Base-by-base conservation (phyloP, 2,329 filamentous ascomycete species). In the Exophiala calicioides region DNA sequence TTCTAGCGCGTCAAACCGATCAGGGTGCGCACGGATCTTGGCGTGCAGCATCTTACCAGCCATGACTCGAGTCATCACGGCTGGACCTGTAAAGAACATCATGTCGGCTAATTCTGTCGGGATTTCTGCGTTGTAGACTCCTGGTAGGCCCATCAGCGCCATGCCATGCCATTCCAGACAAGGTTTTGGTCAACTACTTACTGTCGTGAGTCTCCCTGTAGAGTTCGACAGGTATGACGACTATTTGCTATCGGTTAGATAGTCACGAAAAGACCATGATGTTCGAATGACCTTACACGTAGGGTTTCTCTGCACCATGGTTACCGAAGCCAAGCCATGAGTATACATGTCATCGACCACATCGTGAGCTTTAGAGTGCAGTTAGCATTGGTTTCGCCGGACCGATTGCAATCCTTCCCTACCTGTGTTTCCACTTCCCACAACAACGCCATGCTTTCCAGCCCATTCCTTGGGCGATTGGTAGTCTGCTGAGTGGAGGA, bases 281-380 rank as follows among this genome's bases (percentile, higher is more conserved):
- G 61, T 58, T 35, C 70, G 69, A 1, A 55, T 55, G 1, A 58
- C 6, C n/a, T 61, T 53, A 39, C 61, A 56, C 20, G 73, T 75
- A 6, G 59, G 64, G 36, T 60, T 64, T 27, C 73, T 67, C 53
- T 76, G 73, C 0, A 76, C 58, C 54, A 76, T 71, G 8, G 72
- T 76, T 12, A 71, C 61, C n/a, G 70, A 66, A 30, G 66, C 62
- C 26, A 69, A 52, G 3, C 67, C 66, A 9, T 66, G 66, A 18
- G 68, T 62, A 21, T 65, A 62, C 64, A 74, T 75, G 56, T 76
- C 71, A 55, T 74, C 67, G 3, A 72, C 70, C 16, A 75, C 66
- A 55, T 76, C 73, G 58, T 76, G 72, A 1, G 58, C 59, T 2
- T 16, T 20, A 18, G 21, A 34, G n/a, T 32, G 18, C 13, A 30